Evolutionary conservation across 768 basidiomycete species (phyloP), one percentile per base, ranked within the genome.

Genomic region (Psilocybe sp.): DNA sequence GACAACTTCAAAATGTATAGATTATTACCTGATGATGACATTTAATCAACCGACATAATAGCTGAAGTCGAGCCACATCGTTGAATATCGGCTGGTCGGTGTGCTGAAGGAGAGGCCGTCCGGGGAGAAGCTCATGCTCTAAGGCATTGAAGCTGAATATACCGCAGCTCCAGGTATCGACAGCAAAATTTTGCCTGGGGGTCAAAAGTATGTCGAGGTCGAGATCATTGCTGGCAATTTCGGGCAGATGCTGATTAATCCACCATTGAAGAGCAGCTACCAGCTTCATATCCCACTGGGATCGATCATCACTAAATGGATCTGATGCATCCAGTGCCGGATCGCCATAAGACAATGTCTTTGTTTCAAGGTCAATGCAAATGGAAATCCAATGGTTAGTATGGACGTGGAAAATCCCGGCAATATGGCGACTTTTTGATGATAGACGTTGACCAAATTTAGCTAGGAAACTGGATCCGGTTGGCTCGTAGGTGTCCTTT

Each of bases 331-430:
- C 5, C 8, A 33, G 35, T 14, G 44, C 44, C 5, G 44, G 44
- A 34, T 44, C 44, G 2, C 44, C 44, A 31, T 23, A 44, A 13
- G 18, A 23, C 7, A 44, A 33, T 41, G 18, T 16, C 5, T 19
- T 13, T 6, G 8, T 12, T 33, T 44, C 6, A 3, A 33, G 32
- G 44, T 44, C 44, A 19, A 32, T 33, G 44, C n/a, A 33, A 33
- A 44, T 15, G 35, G 44, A n/a, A 44, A 44, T 15, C 44, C 44
- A 44, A 16, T 44, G 44, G 15, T 44, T 44, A 5, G 31, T 19
- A n/a, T 32, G 44, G 28, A 44, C 15, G 12, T 44, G 44, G 32
- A 44, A 44, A 44, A 44, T 44, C 14, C 44, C 44, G 14, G 31
- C 44, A 10, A 44, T 15, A 7, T 15, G 10, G 11, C n/a, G 16